A percentile compares a stretch with the other conserved stretches of the same genome.
phyloP scores from a whole-genome alignment of 148 eudicot genomes.

The Camellia granthamiana region DNA sequence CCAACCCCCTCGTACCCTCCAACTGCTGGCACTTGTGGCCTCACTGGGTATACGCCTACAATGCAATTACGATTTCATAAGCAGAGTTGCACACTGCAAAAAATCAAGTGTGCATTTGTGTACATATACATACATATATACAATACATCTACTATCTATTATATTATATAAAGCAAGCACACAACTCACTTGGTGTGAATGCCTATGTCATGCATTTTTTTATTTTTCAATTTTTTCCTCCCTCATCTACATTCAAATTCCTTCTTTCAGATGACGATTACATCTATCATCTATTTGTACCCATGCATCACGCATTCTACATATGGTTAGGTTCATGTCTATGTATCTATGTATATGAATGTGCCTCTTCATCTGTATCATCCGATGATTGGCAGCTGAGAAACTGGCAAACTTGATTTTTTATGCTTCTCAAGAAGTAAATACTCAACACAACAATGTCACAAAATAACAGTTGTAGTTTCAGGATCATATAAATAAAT shows the following conservation, averaged over 20 bases:
- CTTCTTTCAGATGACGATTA: too few species aligned
- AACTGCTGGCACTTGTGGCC: constrained; percentile 78
- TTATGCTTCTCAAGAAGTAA: not conserved
- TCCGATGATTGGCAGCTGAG: not conserved
- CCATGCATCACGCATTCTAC: too few species aligned
- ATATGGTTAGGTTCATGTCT: not conserved
- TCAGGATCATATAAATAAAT: not conserved
- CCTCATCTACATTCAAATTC: too few species aligned
- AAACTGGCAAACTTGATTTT: not conserved
- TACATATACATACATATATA: not conserved
- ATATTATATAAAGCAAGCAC: too few species aligned
- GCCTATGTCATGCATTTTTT: too few species aligned
- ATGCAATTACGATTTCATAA: not conserved
- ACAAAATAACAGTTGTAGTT: not conserved
- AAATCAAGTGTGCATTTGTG: not conserved
- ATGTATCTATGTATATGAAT: not conserved
- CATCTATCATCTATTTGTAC: too few species aligned
- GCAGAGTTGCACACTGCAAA: not conserved
- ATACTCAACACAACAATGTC: not conserved
- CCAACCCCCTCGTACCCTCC: constrained; percentile 97
- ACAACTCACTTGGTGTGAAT: too few species aligned
- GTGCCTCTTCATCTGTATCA: not conserved
- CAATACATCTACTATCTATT: not conserved
- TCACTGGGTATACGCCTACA: constrained; percentile 85
- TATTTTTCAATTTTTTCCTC: too few species aligned